Base-by-base conservation (phyloP, 2,329 filamentous ascomycete genomes). In the Ramularia endophylla region DNA sequence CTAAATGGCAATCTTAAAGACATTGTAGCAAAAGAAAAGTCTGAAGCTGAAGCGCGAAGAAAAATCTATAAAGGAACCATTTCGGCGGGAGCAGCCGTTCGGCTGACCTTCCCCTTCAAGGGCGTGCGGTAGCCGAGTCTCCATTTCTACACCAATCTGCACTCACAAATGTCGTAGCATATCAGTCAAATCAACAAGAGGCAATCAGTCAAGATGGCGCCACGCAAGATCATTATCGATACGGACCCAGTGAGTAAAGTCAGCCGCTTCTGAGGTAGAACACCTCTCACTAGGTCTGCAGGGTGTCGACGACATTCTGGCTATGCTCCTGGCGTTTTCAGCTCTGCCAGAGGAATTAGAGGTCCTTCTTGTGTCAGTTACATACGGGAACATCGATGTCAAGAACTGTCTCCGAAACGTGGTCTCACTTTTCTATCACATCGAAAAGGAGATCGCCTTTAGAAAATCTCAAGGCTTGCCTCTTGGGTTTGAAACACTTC, bases 341-440 rank as follows among this genome's bases (percentile, higher is more conserved):
- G 81, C 87, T 25, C 80, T 78, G 17, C 77, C 84, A 0, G 85
- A 94, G 53, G 90, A 97, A 59, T 72, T 97, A 16, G 87, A 97
- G 62, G 72, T 97, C 27, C 65, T 85, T 34, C 75, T 97, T 64
- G 74, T 98, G 42, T 94, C 88, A 1, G 75, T 95, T 46, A 95
- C 89, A 1, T 95, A 92, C 64, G 92, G 92, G 42, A 98, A 98
- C 61, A 86, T 97, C 16, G 81, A 89, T 53, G 79, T 95, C 12
- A 75, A 88, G 48, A 89, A 80, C 64, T 95, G 88, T 57, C 73
- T 95, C 37, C 81, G 84, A 37, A 98, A 98, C 65, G 81, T 85
- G 12, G 82, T 97, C 28, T 85, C 87, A 17, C 72, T 97, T 47
- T 97, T 98, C 69, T 83, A 95, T 57, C 83, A 94, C 44, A 76